Evolutionary conservation across 306 rosid species (phyloP).

Genomic region (Cucumis sativus): DNA sequence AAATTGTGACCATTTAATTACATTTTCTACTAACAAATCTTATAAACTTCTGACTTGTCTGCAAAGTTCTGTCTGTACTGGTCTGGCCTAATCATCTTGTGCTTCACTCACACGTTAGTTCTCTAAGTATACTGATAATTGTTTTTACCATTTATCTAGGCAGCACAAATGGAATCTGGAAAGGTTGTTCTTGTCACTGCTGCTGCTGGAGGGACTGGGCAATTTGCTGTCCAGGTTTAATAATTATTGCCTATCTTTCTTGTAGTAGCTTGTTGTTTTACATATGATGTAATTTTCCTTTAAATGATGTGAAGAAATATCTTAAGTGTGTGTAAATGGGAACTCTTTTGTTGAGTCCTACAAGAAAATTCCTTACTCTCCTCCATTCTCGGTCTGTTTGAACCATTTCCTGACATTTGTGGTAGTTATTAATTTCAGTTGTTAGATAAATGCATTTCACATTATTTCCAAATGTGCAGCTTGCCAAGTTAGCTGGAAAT

Average conservation of each 20-base stretch:
- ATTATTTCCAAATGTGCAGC: conserved; percentile 33
- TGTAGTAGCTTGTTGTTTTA: neutral
- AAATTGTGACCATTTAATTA: neutral
- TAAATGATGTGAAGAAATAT: neutral
- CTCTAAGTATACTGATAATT: conserved; percentile 12
- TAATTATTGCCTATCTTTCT: neutral
- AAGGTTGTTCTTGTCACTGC: conserved; percentile 89
- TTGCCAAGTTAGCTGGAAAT: conserved; percentile 86
- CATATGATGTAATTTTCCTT: neutral
- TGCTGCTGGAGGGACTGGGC: conserved; percentile 99
- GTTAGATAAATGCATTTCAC: neutral
- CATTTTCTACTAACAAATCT: neutral
- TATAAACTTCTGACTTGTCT: neutral
- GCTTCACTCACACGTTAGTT: conserved; percentile 1
- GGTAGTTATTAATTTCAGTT: neutral
- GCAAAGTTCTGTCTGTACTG: neutral
- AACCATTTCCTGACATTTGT: neutral
- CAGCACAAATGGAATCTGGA: conserved; percentile 82
- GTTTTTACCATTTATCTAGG: conserved; percentile 31
- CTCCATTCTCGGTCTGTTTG: neutral
- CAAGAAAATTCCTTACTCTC: neutral
- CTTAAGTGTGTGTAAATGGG: neutral
- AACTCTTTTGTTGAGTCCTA: neutral
- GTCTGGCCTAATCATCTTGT: neutral
- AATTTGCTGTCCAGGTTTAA: conserved; percentile 91